phyloP scores from a whole-genome alignment of 148 eudicot genomes.

The Pharnaceum exiguum region DNA sequence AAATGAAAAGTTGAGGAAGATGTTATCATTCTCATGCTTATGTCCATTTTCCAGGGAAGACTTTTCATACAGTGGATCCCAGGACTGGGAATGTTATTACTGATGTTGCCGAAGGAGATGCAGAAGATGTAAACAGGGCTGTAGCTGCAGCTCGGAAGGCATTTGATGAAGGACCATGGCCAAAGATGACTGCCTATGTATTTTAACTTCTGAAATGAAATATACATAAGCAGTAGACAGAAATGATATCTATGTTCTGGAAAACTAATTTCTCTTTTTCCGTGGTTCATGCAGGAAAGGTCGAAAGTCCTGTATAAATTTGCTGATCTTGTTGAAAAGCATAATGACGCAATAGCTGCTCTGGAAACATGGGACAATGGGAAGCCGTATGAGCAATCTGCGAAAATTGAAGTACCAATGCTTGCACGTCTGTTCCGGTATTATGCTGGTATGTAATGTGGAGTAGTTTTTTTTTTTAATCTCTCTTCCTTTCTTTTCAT shows the following conservation, averaged over 20 bases:
- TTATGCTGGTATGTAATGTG: constrained; percentile 53
- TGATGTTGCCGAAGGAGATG: constrained; percentile 73
- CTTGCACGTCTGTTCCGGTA: constrained; percentile 52
- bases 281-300: constrained; percentile 48
- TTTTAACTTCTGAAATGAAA: not conserved
- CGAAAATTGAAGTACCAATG: constrained; percentile 62
- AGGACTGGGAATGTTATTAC: constrained; percentile 77
- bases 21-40: not conserved
- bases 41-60: constrained; percentile 45
- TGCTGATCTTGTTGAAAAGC: constrained; percentile 73
- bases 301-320: constrained; percentile 39
- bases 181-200: constrained; percentile 79
- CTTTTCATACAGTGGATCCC: constrained; percentile 67
- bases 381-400: constrained; percentile 64
- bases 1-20: not conserved
- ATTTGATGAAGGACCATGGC: constrained; percentile 87
- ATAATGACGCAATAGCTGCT: constrained; percentile 67
- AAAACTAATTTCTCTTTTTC: not conserved
- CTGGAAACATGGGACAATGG: constrained; percentile 86
- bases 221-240: not conserved
- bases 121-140: constrained; percentile 69
- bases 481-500: not conserved
- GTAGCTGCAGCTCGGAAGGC: constrained; percentile 77
- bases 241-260: not conserved
- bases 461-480: not conserved